A percentile compares a stretch with the other conserved stretches of the same genome.
Conservation (phyloP, 2,329 filamentous ascomycete species). For the Fusarium drepaniforme region DNA sequence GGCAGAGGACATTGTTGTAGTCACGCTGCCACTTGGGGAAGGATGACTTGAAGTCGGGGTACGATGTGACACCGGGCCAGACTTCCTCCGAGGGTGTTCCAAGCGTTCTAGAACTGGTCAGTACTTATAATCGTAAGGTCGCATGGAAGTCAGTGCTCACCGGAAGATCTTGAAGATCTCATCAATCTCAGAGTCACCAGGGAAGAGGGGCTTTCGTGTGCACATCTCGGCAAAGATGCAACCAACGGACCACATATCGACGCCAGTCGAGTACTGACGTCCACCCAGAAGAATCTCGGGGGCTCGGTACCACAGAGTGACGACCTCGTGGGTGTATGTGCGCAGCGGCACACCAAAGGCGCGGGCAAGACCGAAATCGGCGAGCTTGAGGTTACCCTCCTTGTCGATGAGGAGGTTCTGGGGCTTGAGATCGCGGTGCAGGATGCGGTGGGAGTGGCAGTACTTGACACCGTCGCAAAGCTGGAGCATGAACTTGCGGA, state of each 20-base stretch:
- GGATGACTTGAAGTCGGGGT: slow-evolving; percentile 91
- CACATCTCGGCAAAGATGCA: slow-evolving; percentile 98
- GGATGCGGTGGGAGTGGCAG: slow-evolving; percentile 88
- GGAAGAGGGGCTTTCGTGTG: slow-evolving; percentile 91
- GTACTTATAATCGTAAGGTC: background rate
- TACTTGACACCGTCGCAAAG: slow-evolving; percentile 86
- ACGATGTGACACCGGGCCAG: slow-evolving; percentile 94
- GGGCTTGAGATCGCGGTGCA: slow-evolving; percentile 91
- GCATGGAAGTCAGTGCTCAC: slow-evolving; percentile 58
- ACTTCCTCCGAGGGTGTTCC: slow-evolving; percentile 85
- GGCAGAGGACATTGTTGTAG: slow-evolving; percentile 73
- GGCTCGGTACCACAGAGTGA: slow-evolving; percentile 92
- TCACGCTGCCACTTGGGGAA: slow-evolving; percentile 93
- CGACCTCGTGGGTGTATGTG: slow-evolving; percentile 95
- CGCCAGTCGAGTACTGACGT: slow-evolving; percentile 91
- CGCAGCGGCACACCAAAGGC: slow-evolving; percentile 92
- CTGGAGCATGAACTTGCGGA: slow-evolving; percentile 95
- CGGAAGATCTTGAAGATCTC: slow-evolving; percentile 73
- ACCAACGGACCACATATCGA: slow-evolving; percentile 96
- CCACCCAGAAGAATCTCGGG: slow-evolving; percentile 93
- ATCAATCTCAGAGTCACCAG: slow-evolving; percentile 80
- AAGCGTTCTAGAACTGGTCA: slow-evolving; percentile 66
- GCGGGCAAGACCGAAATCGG: slow-evolving; percentile 89
- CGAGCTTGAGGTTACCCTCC: slow-evolving; percentile 90
- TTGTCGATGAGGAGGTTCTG: slow-evolving; percentile 90